Base-by-base conservation (phyloP, 176 grass and related monocot species). In the Aegilops tauschii region DNA sequence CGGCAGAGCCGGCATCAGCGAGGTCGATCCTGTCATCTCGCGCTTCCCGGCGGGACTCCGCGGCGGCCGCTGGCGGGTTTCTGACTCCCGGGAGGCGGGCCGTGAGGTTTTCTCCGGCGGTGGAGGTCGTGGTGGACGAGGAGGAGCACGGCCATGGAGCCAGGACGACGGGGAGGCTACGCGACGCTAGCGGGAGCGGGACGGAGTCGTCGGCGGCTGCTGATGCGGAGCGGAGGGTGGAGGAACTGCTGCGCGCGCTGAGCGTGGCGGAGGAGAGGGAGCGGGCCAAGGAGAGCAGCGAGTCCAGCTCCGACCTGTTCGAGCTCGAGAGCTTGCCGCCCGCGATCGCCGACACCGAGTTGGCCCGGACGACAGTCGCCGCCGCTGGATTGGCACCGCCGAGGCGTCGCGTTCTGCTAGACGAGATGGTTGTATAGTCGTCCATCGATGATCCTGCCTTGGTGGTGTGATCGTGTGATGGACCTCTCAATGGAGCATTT, bases 221-320 rank as follows among this genome's bases (percentile, higher is more conserved):
- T 36, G 66, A 77, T 12, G 73, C 88, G 31, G 89, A 94, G 35
- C 73, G 65, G 74, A 70, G 71, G 72, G 85, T 93, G 65, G 84
- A 93, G 65, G 94, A 89, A 78, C 84, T 85, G 78, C 85, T 89
- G 89, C 77, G 87, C 76, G 68, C 73, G 82, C 79, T 85, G 5
- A 82, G 82, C 69, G 84, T 77, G 34, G 79, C 77, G 65, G 95
- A 93, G 61, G 89, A 82, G 84, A 81, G 23, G 83, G 86, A 88
- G 32, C 82, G 82, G 81, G 85, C 89, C 56, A 95, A 90, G 68
- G 86, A 91, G 64, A 92, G 85, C 83, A 92, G 93, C 86, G 90
- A 92, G 27, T 92, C 85, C 85, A 95, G 93, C 84, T 98, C 93
- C 6, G 93, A 98, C 69, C 76, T 98, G 47, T 98, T 95, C 80